These are phyloP conservation scores for Zoysia matrella DNA, from an alignment of 202 grass and related monocot genomes.

Conservation along the genomic window DNA sequence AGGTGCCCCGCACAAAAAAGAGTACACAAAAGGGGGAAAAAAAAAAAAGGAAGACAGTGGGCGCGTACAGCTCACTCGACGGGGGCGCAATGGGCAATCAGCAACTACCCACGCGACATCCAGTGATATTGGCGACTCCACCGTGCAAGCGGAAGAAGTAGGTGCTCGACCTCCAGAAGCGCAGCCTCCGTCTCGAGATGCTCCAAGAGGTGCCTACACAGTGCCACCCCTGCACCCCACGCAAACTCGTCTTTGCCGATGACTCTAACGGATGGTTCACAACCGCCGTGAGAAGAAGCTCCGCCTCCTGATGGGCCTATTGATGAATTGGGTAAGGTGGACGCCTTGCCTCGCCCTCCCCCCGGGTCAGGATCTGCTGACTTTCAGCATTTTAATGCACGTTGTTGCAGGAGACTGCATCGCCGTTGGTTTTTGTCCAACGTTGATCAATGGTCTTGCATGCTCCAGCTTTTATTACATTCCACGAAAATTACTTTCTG, in stretches of 20 bases:
- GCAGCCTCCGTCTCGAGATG: constrained; percentile 63
- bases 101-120: constrained; percentile 55
- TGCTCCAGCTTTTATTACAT: too few species aligned
- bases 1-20: constrained; percentile 22
- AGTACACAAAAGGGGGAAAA: not conserved
- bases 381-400: too few species aligned
- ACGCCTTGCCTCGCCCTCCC: not conserved
- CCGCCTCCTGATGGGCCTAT: constrained; percentile 63
- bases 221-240: constrained; percentile 49
- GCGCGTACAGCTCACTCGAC: constrained; percentile 1
- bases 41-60: not conserved
- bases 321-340: constrained; percentile 60
- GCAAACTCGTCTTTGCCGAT: constrained; percentile 52
- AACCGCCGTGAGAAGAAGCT: constrained; percentile 77
- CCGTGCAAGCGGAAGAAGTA: constrained; percentile 51
- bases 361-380: too few species aligned
- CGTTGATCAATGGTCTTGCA: too few species aligned
- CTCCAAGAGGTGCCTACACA: constrained; percentile 3
- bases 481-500: too few species aligned
- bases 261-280: constrained; percentile 40
- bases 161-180: constrained; percentile 69
- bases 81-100: constrained; percentile 66
- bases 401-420: too few species aligned
- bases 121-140: constrained; percentile 72
- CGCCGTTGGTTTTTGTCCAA: too few species aligned